Evolutionary conservation across 2,329 filamentous ascomycete genomes (phyloP).

Genomic region (Ilyonectria sp.): DNA sequence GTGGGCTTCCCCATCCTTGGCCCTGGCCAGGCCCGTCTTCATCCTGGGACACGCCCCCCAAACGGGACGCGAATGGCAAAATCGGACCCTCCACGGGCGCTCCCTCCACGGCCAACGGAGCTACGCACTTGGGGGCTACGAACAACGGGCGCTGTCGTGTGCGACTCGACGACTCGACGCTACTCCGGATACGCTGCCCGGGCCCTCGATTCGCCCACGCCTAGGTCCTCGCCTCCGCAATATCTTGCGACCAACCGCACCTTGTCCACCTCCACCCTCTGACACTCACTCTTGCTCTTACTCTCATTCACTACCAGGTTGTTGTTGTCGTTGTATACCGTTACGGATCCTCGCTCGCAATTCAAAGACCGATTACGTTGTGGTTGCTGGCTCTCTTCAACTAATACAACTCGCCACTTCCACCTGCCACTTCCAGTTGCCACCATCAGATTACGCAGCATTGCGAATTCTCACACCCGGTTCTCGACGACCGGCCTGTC

Average conservation of each 20-base stretch:
- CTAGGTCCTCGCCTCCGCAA: conserved; percentile 47
- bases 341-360: conserved; percentile 6
- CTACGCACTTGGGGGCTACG: conserved; percentile 39
- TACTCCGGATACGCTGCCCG: conserved; percentile 40
- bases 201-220: conserved; percentile 45
- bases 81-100: conserved; percentile 26
- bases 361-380: background rate
- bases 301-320: conserved; percentile 29
- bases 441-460: conserved; percentile 7
- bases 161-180: conserved; percentile 42
- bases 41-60: conserved; percentile 41
- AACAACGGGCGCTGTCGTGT: conserved; percentile 36
- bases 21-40: conserved; percentile 30
- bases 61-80: conserved; percentile 35
- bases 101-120: conserved; percentile 38
- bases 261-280: conserved; percentile 45
- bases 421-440: conserved; percentile 7
- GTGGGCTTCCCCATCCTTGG: conserved; percentile 36
- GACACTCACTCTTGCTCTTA: conserved; percentile 36
- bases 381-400: background rate
- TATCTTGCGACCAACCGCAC: conserved; percentile 50
- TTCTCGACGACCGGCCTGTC: conserved; percentile 14
- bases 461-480: conserved; percentile 7
- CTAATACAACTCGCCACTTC: conserved; percentile 1
- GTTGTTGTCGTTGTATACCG: background rate